Evolutionary conservation across 2,329 filamentous ascomycete genomes (phyloP), one percentile per base, ranked within the genome.

Genomic region (Botrytis hyacinthi): DNA sequence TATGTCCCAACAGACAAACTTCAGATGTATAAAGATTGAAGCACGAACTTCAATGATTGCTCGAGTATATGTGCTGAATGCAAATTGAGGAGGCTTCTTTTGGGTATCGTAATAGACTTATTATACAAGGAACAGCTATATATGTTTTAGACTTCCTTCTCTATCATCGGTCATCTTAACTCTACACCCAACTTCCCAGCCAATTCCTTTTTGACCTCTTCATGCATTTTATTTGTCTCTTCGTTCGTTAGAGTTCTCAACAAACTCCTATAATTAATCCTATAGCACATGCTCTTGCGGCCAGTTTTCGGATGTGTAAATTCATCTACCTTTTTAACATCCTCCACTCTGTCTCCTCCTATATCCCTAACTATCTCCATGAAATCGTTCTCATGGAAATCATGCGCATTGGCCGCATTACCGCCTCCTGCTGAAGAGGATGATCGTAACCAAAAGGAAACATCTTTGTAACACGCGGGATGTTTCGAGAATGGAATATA

Each of bases 311-410:
- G 94, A 83, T 98, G 94, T 66, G 88, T 90, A 82, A 98, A 99
- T 81, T 93, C 89, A 83, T 98, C 96, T 70, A 93, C 89, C 42
- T 97, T 86, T 75, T 85, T 86, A 69, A 98, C 95, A 81, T 97
- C 94, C 83, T 99, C 96, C 51, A 96, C 94, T 35, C 90, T 83
- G 81, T 97, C 93, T 69, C 94, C 95, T 16, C 90, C 93, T 65
- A 95, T 87, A 77, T 91, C 91, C 77, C 96, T 90, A 29, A 98
- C 93, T 73, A 98, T 88, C 83, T 98, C 96, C 95, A 98, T 98
- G 70, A 98, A 86, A 82, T 99, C 96, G 83, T 98, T 98, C 82
- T 97, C 95, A 82, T 98, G 95, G 81, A 97, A 94, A 78, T 85
- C 83, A 42, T 82, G 80, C 73, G 78, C 82, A 78, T 82, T 85